A percentile compares a stretch with the other conserved stretches of the same genome.
phyloP scores from a whole-genome alignment of 148 eudicot species.

The Rhododendron vialii region DNA sequence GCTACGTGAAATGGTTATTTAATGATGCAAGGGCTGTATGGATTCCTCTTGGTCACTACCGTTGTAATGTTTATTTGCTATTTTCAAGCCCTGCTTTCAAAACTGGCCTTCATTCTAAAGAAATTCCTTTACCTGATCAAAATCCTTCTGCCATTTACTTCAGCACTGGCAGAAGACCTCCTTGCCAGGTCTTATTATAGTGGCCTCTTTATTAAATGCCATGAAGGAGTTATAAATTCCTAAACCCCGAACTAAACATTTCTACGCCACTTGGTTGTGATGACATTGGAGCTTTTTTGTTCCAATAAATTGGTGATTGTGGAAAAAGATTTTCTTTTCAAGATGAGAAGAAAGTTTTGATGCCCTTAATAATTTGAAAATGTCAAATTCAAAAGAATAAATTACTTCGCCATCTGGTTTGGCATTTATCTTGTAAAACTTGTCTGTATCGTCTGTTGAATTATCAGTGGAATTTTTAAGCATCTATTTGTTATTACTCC shows the following conservation, averaged over 20 bases:
- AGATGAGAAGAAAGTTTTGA: not conserved
- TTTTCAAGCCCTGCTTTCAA: not conserved
- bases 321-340: not conserved
- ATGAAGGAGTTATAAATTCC: not conserved
- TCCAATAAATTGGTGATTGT: not conserved
- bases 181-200: not conserved
- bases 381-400: not conserved
- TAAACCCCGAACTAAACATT: not conserved
- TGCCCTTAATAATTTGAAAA: not conserved
- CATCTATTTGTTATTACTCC: not conserved
- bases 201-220: not conserved
- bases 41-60: not conserved
- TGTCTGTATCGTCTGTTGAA: not conserved
- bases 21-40: not conserved
- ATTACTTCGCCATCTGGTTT: not conserved
- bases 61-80: not conserved
- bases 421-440: not conserved
- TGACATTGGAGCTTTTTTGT: not conserved
- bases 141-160: not conserved
- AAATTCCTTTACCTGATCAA: not conserved
- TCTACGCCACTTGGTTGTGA: too few relatives aligned
- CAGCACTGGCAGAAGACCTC: not conserved
- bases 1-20: not conserved
- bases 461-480: not conserved
- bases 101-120: not conserved